Percentiles rank a stretch among this genome's conserved stretches.
phyloP scores from a whole-genome alignment of 495 filamentous ascomycete species.

The Lentithecium fluviatile region DNA sequence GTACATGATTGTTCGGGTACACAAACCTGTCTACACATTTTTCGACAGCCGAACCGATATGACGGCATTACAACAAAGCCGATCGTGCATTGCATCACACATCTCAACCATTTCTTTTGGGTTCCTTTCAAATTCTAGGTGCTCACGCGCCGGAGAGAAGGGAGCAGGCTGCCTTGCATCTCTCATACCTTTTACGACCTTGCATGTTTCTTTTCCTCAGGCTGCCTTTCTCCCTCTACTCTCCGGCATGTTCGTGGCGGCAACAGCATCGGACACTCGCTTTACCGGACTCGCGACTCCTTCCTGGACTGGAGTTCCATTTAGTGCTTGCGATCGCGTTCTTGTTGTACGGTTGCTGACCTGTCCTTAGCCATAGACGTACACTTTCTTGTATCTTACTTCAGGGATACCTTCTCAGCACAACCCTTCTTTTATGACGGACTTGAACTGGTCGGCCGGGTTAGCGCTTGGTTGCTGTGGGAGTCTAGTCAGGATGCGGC shows the following conservation, averaged over 20 bases:
- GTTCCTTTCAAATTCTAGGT: conserved; percentile 11
- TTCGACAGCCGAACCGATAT: neutral
- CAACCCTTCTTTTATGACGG: neutral
- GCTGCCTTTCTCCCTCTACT: conserved; percentile 18
- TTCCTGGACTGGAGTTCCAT: conserved; percentile 7
- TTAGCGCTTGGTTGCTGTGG: too few species aligned
- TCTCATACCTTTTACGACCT: conserved; percentile 25
- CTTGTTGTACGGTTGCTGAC: neutral
- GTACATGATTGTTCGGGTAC: conserved; percentile 9
- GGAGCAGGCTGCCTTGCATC: conserved; percentile 33
- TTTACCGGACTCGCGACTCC: conserved; percentile 10
- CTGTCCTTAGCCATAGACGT: neutral
- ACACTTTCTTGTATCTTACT: conserved; percentile 2
- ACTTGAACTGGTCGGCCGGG: too few species aligned
- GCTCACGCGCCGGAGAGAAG: conserved; percentile 27
- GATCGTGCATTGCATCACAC: neutral
- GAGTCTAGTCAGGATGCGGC: neutral
- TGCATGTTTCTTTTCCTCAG: conserved; percentile 20
- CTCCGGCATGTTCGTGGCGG: conserved; percentile 13
- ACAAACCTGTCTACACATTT: neutral
- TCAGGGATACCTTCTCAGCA: neutral
- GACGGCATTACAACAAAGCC: neutral
- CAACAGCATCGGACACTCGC: conserved; percentile 3
- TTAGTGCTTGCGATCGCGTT: neutral
- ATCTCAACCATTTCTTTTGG: conserved; percentile 10